phyloP scores from a whole-genome alignment of 805 yeast species.

The Suhomyces prunicola region DNA sequence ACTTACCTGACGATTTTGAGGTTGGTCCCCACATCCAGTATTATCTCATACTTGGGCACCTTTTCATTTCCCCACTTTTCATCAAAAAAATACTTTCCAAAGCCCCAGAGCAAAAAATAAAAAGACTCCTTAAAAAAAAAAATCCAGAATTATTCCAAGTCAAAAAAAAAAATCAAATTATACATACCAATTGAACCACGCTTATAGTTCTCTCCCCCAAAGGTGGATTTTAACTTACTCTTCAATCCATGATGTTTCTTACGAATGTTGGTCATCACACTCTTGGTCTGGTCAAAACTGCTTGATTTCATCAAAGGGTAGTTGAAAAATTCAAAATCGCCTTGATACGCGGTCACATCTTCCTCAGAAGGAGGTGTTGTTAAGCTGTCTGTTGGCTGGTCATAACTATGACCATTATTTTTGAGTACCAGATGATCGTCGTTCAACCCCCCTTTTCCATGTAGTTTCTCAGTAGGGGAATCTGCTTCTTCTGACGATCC shows the following conservation, averaged over 20 bases:
- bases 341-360: neutral
- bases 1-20: neutral
- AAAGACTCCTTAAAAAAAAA: neutral
- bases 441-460: neutral
- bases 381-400: neutral
- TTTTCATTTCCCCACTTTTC: neutral
- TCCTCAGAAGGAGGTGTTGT: conserved; percentile 3
- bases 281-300: conserved; percentile 38
- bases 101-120: neutral
- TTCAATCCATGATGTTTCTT: conserved; percentile 9
- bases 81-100: neutral
- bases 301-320: conserved; percentile 15
- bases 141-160: neutral
- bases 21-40: neutral
- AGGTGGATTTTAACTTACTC: conserved; percentile 2
- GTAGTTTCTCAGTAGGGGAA: neutral
- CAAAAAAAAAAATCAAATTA: conserved; percentile 6
- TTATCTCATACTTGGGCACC: neutral
- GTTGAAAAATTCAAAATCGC: neutral
- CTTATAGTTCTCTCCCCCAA: conserved; percentile 18
- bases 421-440: neutral
- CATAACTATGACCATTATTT: neutral
- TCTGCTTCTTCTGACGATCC: conserved; percentile 5
- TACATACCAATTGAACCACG: conserved; percentile 34
- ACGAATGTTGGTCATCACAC: conserved; percentile 30